These are phyloP conservation scores for Kodamaea restingae DNA, from an alignment of 805 yeast species.

Conservation along the genomic window DNA sequence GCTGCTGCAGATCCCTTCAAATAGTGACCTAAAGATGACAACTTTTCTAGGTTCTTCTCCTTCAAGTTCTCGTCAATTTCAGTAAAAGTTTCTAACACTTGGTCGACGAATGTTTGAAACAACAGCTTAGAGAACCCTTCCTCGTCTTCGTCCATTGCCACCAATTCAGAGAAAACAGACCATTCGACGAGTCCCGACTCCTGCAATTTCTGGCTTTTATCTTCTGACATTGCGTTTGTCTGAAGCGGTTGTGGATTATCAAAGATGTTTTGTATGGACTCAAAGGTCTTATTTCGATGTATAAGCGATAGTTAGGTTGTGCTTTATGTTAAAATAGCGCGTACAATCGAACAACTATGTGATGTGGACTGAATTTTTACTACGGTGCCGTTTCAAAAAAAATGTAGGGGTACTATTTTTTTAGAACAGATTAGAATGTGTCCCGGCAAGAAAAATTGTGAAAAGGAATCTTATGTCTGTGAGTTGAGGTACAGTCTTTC, in stretches of 20 bases:
- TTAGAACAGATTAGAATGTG: neutral
- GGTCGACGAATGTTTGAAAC: slow-evolving; percentile 82
- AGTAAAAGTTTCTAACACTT: slow-evolving; percentile 74
- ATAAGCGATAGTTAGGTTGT: neutral
- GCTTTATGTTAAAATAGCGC: neutral
- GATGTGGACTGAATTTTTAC: neutral
- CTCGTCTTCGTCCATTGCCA: slow-evolving; percentile 95
- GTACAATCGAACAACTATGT: neutral
- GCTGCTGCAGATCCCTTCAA: slow-evolving; percentile 95
- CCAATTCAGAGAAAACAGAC: slow-evolving; percentile 81
- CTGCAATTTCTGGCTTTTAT: slow-evolving; percentile 27
- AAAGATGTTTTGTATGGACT: neutral
- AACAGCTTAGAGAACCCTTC: slow-evolving; percentile 81
- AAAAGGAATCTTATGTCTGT: no score
- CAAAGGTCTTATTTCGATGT: neutral
- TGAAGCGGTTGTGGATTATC: neutral
- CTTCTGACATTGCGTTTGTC: slow-evolving; percentile 9
- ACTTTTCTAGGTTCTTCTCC: slow-evolving; percentile 46
- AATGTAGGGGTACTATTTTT: slow-evolving; percentile 1
- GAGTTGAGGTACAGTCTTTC: no score
- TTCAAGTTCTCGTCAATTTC: slow-evolving; percentile 61
- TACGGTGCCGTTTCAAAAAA: slow-evolving; percentile 1
- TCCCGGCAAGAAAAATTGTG: neutral
- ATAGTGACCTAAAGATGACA: slow-evolving; percentile 84
- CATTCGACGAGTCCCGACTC: slow-evolving; percentile 75